phyloP scores from a whole-genome alignment of 805 yeast species.

The Metschnikowia gruessii region DNA sequence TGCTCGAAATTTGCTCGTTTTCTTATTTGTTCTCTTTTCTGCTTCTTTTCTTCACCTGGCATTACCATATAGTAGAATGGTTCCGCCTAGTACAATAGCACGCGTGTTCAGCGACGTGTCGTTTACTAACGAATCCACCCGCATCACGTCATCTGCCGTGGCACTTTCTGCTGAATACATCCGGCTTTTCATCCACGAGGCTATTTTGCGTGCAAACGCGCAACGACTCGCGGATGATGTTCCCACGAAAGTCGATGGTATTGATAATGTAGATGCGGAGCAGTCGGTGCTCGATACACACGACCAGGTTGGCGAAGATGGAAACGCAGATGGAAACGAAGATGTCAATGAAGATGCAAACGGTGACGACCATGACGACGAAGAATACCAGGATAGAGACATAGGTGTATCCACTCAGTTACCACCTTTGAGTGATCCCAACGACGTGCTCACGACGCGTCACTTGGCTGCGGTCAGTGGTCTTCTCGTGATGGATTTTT shows the following conservation, averaged over 20 bases:
- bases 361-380: too few relatives aligned
- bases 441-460: slow-evolving; percentile 47
- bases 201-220: slow-evolving; percentile 55
- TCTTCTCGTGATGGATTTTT: slow-evolving; percentile 55
- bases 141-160: slow-evolving; percentile 48
- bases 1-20: neutral
- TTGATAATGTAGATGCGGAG: slow-evolving; percentile 25
- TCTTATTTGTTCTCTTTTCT: neutral
- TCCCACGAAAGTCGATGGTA: slow-evolving; percentile 31
- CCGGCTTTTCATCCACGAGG: slow-evolving; percentile 55
- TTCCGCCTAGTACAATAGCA: slow-evolving; percentile 40
- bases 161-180: slow-evolving; percentile 53
- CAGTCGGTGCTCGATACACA: slow-evolving; percentile 7
- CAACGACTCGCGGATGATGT: slow-evolving; percentile 37
- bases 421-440: slow-evolving; percentile 16
- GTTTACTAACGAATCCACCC: slow-evolving; percentile 45
- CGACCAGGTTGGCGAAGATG: slow-evolving; percentile 12
- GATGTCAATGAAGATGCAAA: too few relatives aligned
- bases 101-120: slow-evolving; percentile 50
- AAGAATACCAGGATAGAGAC: slow-evolving; percentile 5
- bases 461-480: slow-evolving; percentile 58
- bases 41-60: too few relatives aligned
- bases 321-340: too few relatives aligned
- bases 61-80: slow-evolving; percentile 1
- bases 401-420: slow-evolving; percentile 18